Evolutionary conservation across 2,329 filamentous ascomycete species (phyloP).

Genomic region (Grosmannia huntii): DNA sequence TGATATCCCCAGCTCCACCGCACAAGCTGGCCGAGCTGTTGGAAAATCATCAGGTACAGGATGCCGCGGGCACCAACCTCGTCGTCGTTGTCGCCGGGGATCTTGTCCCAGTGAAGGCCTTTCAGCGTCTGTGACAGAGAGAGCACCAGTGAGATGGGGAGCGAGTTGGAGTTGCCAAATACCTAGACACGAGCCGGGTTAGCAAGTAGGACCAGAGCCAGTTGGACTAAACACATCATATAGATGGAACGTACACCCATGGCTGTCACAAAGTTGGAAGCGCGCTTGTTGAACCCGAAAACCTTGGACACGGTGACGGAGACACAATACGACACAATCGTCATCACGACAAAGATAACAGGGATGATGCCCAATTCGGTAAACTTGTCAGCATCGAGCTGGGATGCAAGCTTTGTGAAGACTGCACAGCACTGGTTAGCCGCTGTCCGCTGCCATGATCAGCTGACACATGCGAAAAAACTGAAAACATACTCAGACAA

Average conservation of each 20-base stretch:
- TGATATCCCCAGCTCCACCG: conserved; percentile 99
- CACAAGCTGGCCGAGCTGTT: conserved; percentile 89
- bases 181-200: conserved; percentile 33
- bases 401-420: conserved; percentile 92
- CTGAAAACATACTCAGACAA: conserved; percentile 58
- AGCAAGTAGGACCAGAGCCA: not conserved
- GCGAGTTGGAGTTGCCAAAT: conserved; percentile 95
- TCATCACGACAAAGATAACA: conserved; percentile 85
- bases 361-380: conserved; percentile 86
- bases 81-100: conserved; percentile 87
- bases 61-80: conserved; percentile 91
- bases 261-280: conserved; percentile 86
- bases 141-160: conserved; percentile 90
- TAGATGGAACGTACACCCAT: conserved; percentile 50
- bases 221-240: not conserved
- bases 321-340: conserved; percentile 70
- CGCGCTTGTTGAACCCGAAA: conserved; percentile 72
- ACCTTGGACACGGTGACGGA: conserved; percentile 57
- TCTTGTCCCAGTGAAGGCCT: conserved; percentile 84
- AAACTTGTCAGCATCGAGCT: conserved; percentile 84
- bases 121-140: conserved; percentile 85
- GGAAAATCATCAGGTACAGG: conserved; percentile 90
- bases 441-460: not conserved
- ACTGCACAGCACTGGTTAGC: conserved; percentile 36
- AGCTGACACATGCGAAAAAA: not conserved